These are phyloP conservation scores for Boehmeria nivea DNA, from an alignment of 306 rosid species.

Conservation along the genomic window DNA sequence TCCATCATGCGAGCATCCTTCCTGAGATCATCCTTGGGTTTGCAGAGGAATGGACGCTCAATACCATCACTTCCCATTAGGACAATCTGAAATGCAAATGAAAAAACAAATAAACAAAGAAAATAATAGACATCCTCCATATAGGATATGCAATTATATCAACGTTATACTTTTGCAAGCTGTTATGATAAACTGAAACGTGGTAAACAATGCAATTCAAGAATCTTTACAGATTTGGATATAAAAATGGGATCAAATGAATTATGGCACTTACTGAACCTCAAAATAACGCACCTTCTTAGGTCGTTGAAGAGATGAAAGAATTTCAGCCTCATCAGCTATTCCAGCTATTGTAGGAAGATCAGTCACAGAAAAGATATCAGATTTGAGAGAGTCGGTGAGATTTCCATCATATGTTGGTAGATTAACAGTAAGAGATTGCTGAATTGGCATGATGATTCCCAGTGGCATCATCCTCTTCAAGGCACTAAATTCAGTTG, in stretches of 20 bases:
- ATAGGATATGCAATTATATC: not conserved
- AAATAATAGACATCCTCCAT: not conserved
- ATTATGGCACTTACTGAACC: slow-evolving; percentile 8
- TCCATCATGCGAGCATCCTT: slow-evolving; percentile 99
- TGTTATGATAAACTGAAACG: not conserved
- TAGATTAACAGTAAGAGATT: slow-evolving; percentile 79
- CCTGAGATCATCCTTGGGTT: slow-evolving; percentile 98
- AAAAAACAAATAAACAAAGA: not conserved
- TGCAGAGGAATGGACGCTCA: slow-evolving; percentile 83
- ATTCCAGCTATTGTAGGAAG: slow-evolving; percentile 90
- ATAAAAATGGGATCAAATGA: slow-evolving; percentile 7
- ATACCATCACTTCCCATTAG: slow-evolving; percentile 91
- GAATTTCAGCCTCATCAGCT: slow-evolving; percentile 94
- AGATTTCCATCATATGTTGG: slow-evolving; percentile 67
- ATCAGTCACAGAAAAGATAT: slow-evolving; percentile 73
- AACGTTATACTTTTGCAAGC: too few relatives aligned
- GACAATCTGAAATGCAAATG: slow-evolving; percentile 58
- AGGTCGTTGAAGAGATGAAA: slow-evolving; percentile 94
- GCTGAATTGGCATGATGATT: slow-evolving; percentile 89
- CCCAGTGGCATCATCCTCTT: slow-evolving; percentile 99
- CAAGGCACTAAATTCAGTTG: slow-evolving; percentile 83
- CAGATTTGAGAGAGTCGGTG: slow-evolving; percentile 47
- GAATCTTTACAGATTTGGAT: slow-evolving; percentile 6
- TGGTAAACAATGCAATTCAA: not conserved
- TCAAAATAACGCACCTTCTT: slow-evolving; percentile 59